Conservation (phyloP, 2,329 filamentous ascomycete species). For the Elsinoe necatrix region DNA sequence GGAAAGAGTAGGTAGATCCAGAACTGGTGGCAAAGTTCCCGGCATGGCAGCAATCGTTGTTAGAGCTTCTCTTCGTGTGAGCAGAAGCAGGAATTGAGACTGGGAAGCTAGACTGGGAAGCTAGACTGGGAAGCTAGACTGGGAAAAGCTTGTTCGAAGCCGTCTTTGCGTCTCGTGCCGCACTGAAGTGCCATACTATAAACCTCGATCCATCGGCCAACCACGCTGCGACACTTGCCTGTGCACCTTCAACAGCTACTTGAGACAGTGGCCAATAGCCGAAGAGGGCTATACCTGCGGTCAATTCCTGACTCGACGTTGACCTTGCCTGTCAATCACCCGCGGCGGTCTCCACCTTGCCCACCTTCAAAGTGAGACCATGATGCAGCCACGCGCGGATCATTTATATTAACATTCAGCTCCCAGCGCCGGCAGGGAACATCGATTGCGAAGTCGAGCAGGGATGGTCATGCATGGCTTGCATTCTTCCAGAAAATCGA, state of each 20-base stretch:
- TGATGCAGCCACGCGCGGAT: constrained; percentile 6
- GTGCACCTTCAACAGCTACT: too few species aligned
- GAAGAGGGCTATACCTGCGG: not conserved
- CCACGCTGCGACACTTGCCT: not conserved
- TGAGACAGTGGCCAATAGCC: too few species aligned
- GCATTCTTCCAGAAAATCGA: not conserved
- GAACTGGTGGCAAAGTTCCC: constrained; percentile 48
- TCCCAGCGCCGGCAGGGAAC: not conserved
- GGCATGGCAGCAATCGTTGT: not conserved
- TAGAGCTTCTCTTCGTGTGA: not conserved
- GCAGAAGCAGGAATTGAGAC: not conserved
- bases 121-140: not conserved
- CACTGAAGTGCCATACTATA: not conserved
- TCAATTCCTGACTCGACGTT: not conserved
- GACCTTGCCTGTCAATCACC: not conserved
- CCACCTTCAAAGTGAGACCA: not conserved
- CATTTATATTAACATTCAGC: not conserved
- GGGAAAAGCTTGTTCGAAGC: not conserved
- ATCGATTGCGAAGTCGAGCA: not conserved
- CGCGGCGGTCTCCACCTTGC: not conserved
- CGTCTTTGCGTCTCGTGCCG: not conserved
- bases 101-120: not conserved
- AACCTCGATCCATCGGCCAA: not conserved
- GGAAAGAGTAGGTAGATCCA: constrained; percentile 48
- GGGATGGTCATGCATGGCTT: constrained; percentile 7